Conservation (phyloP, 164 flowering plant genomes). For the Kingdonia uniflora region DNA sequence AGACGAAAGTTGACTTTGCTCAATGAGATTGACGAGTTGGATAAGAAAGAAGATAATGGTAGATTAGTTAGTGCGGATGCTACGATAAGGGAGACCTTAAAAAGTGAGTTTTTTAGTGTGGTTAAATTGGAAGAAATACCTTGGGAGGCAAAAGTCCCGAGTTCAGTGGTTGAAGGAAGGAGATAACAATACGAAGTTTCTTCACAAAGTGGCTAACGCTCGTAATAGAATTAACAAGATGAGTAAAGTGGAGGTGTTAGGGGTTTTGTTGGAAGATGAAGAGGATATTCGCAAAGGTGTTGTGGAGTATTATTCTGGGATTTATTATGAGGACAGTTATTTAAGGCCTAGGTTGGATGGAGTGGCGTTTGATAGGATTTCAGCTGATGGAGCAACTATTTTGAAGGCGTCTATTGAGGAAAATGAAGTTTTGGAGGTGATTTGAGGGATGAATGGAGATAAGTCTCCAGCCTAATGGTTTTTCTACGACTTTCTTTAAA, state of each 20-base stretch:
- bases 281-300: neutral
- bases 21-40: too few species aligned
- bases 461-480: neutral
- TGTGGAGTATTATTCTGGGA: neutral
- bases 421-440: neutral
- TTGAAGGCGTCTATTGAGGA: neutral
- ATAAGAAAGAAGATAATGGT: too few species aligned
- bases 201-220: neutral
- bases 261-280: neutral
- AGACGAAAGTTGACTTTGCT: too few species aligned
- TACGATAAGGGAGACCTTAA: neutral
- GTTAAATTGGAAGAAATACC: neutral
- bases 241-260: too few species aligned
- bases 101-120: neutral
- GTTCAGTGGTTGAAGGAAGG: neutral
- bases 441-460: neutral
- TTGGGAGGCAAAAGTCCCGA: neutral
- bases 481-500: neutral
- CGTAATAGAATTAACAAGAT: too few species aligned
- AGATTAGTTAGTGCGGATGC: too few species aligned
- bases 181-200: neutral
- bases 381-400: too few species aligned
- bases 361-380: neutral
- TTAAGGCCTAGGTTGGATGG: neutral
- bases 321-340: neutral